Evolutionary conservation across 805 yeast genomes (phyloP).

Genomic region (Lipomyces yamanashiensis): DNA sequence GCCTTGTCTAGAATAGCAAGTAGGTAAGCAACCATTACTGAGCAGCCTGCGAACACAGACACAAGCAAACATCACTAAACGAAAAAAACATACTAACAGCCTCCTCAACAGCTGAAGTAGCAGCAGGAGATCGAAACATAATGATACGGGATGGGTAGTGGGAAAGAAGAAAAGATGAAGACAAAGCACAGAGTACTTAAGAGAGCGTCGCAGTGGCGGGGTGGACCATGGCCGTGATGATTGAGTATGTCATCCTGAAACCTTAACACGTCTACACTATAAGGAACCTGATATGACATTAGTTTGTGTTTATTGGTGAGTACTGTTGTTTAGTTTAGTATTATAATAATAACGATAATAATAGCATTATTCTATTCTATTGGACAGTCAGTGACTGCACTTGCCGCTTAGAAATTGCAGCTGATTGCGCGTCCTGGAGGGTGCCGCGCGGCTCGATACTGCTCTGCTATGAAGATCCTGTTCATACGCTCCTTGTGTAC

Average conservation of each 20-base stretch:
- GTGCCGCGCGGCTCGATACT: no score
- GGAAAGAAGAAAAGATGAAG: not conserved
- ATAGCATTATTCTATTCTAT: no score
- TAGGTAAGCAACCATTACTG: not conserved
- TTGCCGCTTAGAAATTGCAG: no score
- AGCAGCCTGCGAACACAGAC: not conserved
- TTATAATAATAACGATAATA: no score
- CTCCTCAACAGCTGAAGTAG: conserved; percentile 30
- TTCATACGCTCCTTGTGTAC: no score
- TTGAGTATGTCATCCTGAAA: not conserved
- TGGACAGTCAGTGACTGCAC: no score
- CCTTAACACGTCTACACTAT: not conserved
- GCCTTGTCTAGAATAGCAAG: conserved; percentile 49
- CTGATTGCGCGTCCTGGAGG: no score
- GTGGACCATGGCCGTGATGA: not conserved
- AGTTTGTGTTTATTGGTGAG: no score
- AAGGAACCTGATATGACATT: not conserved
- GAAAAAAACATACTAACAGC: conserved; percentile 30
- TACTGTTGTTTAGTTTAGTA: no score
- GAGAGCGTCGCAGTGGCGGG: conserved; percentile 1
- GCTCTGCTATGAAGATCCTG: no score
- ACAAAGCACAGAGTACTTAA: not conserved
- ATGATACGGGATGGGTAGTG: not conserved
- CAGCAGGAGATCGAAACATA: conserved; percentile 21
- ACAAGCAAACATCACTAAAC: not conserved